These are phyloP conservation scores for Fusarium verrucosum DNA, from an alignment of 2,329 filamentous ascomycete genomes.

Conservation along the genomic window DNA sequence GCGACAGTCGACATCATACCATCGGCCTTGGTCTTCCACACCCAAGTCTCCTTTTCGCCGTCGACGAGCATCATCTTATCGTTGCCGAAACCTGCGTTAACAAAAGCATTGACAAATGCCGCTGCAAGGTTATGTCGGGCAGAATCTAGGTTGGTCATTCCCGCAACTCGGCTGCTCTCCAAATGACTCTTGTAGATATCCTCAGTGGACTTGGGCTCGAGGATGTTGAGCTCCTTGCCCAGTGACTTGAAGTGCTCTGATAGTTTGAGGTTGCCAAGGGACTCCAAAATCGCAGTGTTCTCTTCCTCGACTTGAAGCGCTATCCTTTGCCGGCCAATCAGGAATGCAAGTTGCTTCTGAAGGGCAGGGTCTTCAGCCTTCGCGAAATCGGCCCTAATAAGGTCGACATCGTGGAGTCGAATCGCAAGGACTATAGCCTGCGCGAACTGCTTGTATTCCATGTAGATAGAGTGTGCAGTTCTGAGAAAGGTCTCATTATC, in stretches of 20 bases:
- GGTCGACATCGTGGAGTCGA: slow-evolving; percentile 83
- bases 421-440: slow-evolving; percentile 96
- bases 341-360: slow-evolving; percentile 92
- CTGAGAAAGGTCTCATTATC: slow-evolving; percentile 96
- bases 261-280: slow-evolving; percentile 85
- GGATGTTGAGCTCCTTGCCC: slow-evolving; percentile 94
- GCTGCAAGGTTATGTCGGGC: slow-evolving; percentile 95
- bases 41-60: slow-evolving; percentile 89
- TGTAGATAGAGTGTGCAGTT: slow-evolving; percentile 93
- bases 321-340: slow-evolving; percentile 91
- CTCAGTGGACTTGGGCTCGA: slow-evolving; percentile 95
- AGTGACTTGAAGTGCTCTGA: slow-evolving; percentile 93
- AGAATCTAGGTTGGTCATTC: slow-evolving; percentile 94
- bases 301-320: slow-evolving; percentile 77
- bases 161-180: slow-evolving; percentile 91
- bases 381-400: slow-evolving; percentile 85
- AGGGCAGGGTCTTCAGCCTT: slow-evolving; percentile 82
- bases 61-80: slow-evolving; percentile 98
- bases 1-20: slow-evolving; percentile 97
- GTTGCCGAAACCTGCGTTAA: slow-evolving; percentile 92
- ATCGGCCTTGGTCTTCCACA: slow-evolving; percentile 99
- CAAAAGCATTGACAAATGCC: slow-evolving; percentile 95
- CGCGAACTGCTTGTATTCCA: slow-evolving; percentile 89
- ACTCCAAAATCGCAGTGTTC: slow-evolving; percentile 79
- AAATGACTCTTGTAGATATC: slow-evolving; percentile 99